Base-by-base conservation (phyloP, 1,284 basidiomycete species). In the Afroboletus lepidellus region DNA sequence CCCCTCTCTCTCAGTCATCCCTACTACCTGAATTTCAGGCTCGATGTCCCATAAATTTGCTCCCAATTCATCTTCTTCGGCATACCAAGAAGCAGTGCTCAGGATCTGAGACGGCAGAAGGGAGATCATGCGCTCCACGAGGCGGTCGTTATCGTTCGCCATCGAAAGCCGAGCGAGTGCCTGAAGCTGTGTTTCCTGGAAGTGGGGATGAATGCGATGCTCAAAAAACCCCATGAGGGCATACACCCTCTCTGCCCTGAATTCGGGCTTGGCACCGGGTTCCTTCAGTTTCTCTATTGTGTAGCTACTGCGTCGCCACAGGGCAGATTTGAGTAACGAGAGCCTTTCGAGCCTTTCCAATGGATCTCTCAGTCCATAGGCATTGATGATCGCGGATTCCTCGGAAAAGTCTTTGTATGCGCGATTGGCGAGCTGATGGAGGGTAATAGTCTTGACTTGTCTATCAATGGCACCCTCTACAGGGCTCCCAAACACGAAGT, bases 211-310 rank as follows among this genome's bases (percentile, higher is more conserved):
- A 37, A 67, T 66, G 0, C 54, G 65, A 46, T 65, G 65, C 6
- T 62, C 54, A 23, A 69, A 65, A 39, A 69, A 66, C 4, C 57
- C 57, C 66, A 66, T 67, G 1, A 69, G 53, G 9, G 61, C 56
- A 8, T 66, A 66, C 21, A 69, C 66, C 23, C 51, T 62, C 18
- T 64, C 63, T 20, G 58, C 60, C 32, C 41, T 43, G 36, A 60
- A 64, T 29, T 27, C 5, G 3, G 16, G 30, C 3, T 20, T 1
- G 9, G 32, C 12, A 0, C n/a, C 24, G 18, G 25, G 34, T 16
- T 39, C 8, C 38, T n/a, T 34, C 9, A 51, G 29, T 29, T 5
- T 37, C 11, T 45, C 30, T 1, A 50, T 18, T 1, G 12, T n/a
- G n/a, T n/a, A 23, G 0, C 30, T 20, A 13, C 54, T 52, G 24